A percentile compares a stretch with the other conserved stretches of the same genome.
phyloP scores from a whole-genome alignment of 306 rosid species.

The Delonix regia region DNA sequence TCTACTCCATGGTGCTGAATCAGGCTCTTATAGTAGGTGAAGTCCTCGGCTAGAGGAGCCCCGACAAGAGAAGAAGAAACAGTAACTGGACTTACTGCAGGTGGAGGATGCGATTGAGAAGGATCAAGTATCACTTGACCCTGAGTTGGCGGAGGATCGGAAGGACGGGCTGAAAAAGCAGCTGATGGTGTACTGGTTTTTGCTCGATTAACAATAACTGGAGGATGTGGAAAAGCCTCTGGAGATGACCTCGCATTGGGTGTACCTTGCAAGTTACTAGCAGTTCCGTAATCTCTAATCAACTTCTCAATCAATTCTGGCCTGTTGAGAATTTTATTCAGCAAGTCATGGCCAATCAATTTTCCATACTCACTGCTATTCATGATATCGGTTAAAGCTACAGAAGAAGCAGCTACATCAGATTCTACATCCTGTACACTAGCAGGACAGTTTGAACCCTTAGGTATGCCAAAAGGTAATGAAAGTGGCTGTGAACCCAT shows the following conservation, averaged over 20 bases:
- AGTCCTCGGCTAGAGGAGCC: conserved; percentile 64
- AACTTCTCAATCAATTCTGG: conserved; percentile 9
- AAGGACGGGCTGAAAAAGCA: background rate
- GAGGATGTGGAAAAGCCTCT: background rate
- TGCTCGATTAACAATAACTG: background rate
- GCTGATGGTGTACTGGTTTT: background rate
- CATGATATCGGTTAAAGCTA: background rate
- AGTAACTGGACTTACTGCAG: conserved; percentile 38
- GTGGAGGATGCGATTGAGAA: conserved; percentile 33
- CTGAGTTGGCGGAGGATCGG: background rate
- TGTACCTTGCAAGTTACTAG: background rate
- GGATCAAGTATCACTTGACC: background rate
- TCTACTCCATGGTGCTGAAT: conserved; percentile 98
- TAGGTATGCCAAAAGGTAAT: background rate
- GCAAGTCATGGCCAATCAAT: background rate
- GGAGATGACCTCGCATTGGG: background rate
- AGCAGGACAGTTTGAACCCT: background rate
- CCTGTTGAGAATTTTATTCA: background rate
- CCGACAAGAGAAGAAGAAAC: conserved; percentile 47
- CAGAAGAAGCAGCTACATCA: background rate
- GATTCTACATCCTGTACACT: background rate
- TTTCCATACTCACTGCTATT: background rate
- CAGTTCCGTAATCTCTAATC: background rate
- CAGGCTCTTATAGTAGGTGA: conserved; percentile 81
- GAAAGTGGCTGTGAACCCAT: background rate